Evolutionary conservation across 139 green algal species (phyloP).

Genomic region (Volvox reticuliferus): DNA sequence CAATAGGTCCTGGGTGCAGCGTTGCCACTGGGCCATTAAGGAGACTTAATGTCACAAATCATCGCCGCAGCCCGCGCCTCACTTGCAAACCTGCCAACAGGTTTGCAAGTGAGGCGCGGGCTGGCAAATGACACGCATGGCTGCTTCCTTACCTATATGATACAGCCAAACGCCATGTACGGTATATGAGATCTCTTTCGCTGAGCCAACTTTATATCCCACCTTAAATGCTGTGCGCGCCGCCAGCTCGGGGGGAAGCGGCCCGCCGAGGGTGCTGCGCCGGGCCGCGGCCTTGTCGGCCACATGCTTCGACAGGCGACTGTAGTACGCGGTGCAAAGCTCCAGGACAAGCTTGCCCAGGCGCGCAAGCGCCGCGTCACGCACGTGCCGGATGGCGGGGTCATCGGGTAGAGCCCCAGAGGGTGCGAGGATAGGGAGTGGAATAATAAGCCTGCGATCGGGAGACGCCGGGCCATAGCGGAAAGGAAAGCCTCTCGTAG

Average conservation of each 20-base stretch:
- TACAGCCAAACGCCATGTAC: too few species aligned
- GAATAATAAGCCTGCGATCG: slow-evolving; percentile 33
- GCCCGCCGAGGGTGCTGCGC: neutral
- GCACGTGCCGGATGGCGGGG: slow-evolving; percentile 14
- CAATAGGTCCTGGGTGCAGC: too few species aligned
- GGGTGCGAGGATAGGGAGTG: slow-evolving; percentile 27
- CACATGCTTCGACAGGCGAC: slow-evolving; percentile 11
- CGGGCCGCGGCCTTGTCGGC: slow-evolving; percentile 40
- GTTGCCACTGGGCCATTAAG: too few species aligned
- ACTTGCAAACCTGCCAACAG: too few species aligned
- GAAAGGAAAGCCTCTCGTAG: too few species aligned
- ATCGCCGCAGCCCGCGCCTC: too few species aligned
- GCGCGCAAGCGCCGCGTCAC: neutral
- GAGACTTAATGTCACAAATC: too few species aligned
- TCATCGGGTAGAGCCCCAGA: slow-evolving; percentile 18
- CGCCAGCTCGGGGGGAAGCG: slow-evolving; percentile 27
- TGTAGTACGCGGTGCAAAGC: slow-evolving; percentile 45
- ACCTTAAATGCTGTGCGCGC: slow-evolving; percentile 54
- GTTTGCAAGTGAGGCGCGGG: too few species aligned
- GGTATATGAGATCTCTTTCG: too few species aligned
- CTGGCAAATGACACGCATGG: too few species aligned
- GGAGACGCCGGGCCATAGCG: too few species aligned
- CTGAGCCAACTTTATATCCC: neutral
- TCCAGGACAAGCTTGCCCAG: slow-evolving; percentile 53
- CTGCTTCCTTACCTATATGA: too few species aligned